Evolutionary conservation across 768 basidiomycete species (phyloP).

Genomic region (Trametes coccinea): DNA sequence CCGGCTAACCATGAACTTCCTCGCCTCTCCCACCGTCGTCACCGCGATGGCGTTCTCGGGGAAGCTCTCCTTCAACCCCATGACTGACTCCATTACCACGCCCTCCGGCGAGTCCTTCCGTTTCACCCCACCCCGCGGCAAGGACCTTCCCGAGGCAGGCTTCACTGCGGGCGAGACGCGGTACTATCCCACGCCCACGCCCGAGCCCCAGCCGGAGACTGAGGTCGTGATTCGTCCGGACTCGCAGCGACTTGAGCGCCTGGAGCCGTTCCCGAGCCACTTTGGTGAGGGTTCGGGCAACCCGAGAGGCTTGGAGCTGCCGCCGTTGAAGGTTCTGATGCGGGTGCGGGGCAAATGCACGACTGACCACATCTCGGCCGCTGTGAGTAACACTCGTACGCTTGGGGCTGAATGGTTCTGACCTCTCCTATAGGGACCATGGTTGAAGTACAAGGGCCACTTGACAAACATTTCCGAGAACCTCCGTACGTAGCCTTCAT

Average conservation of each 20-base stretch:
- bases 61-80: constrained; percentile 90
- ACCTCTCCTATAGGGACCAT: constrained; percentile 67
- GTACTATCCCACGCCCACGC: constrained; percentile 77
- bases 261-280: constrained; percentile 82
- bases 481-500: constrained; percentile 57
- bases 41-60: constrained; percentile 98
- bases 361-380: constrained; percentile 97
- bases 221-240: constrained; percentile 73
- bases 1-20: constrained; percentile 92
- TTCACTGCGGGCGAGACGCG: constrained; percentile 74
- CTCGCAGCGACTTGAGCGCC: constrained; percentile 83
- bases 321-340: constrained; percentile 81
- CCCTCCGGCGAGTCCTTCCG: constrained; percentile 79
- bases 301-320: constrained; percentile 67
- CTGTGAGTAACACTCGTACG: constrained; percentile 47
- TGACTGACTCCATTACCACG: constrained; percentile 67
- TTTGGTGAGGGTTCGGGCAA: constrained; percentile 55
- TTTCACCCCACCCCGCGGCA: constrained; percentile 81
- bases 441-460: constrained; percentile 99
- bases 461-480: constrained; percentile 96
- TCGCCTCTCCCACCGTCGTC: constrained; percentile 95
- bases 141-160: constrained; percentile 80
- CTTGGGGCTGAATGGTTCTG: too few species aligned
- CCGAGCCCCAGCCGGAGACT: constrained; percentile 74
- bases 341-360: constrained; percentile 98